phyloP scores from a whole-genome alignment of 176 grass and related monocot species.

The Zea luxurians region DNA sequence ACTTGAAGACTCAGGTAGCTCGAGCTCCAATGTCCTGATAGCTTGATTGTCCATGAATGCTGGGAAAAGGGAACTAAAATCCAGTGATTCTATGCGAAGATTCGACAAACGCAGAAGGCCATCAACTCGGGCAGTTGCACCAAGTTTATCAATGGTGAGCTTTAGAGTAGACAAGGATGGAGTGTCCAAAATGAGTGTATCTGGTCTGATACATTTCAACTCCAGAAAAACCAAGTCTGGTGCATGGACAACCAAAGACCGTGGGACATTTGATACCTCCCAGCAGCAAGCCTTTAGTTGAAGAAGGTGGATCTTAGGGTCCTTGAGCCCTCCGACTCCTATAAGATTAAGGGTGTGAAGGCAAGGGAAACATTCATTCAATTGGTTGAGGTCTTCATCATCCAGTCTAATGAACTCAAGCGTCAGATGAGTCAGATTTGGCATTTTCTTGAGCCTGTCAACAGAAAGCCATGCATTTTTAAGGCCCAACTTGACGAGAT shows the following conservation, averaged over 20 bases:
- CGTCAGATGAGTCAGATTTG: slow-evolving; percentile 51
- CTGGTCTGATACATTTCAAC: slow-evolving; percentile 66
- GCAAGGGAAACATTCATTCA: slow-evolving; percentile 79
- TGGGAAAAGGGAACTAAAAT: slow-evolving; percentile 37
- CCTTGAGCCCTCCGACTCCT: slow-evolving; percentile 64
- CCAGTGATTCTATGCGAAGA: slow-evolving; percentile 52
- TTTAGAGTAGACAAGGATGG: slow-evolving; percentile 56
- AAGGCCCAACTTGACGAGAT: slow-evolving; percentile 57
- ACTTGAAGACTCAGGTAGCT: slow-evolving; percentile 30
- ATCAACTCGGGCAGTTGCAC: slow-evolving; percentile 35
- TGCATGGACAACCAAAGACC: slow-evolving; percentile 45
- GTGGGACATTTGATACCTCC: slow-evolving; percentile 59
- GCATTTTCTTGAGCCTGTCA: slow-evolving; percentile 63
- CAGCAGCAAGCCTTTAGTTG: slow-evolving; percentile 62
- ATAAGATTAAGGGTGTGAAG: slow-evolving; percentile 72
- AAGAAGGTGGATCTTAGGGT: slow-evolving; percentile 59
- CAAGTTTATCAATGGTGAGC: slow-evolving; percentile 51
- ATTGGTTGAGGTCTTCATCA: slow-evolving; percentile 61
- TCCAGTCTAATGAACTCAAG: slow-evolving; percentile 75
- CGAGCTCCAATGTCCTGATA: slow-evolving; percentile 52
- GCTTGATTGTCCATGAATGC: slow-evolving; percentile 12
- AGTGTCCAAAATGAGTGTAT: slow-evolving; percentile 55
- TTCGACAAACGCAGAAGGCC: slow-evolving; percentile 45
- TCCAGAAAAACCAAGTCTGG: slow-evolving; percentile 65
- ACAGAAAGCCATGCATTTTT: slow-evolving; percentile 81